Evolutionary conservation across 345 rosid genomes (phyloP).

Genomic region (Syzygium aromaticum): DNA sequence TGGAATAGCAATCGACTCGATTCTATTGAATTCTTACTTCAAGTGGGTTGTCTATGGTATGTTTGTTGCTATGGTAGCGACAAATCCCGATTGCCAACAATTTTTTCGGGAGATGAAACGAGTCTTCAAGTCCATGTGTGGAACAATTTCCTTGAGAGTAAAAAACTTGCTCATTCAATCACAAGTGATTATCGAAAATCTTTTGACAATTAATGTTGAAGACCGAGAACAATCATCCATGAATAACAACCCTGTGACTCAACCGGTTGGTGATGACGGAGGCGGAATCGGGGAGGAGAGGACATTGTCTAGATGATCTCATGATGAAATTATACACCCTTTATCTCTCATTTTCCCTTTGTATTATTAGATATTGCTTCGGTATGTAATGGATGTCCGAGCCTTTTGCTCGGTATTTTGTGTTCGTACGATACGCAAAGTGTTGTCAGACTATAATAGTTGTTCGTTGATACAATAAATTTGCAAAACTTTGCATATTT

Average conservation of each 20-base stretch:
- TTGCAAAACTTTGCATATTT: not conserved
- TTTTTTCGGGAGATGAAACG: not conserved
- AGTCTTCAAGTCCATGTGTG: not conserved
- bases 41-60: not conserved
- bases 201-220: not conserved
- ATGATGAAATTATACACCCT: not conserved
- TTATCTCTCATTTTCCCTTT: not conserved
- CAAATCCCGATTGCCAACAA: not conserved
- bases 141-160: not conserved
- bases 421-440: not conserved
- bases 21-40: not conserved
- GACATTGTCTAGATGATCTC: not conserved
- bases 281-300: not conserved
- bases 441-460: not conserved
- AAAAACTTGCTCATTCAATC: not conserved
- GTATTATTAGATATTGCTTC: not conserved
- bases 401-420: not conserved
- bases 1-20: not conserved
- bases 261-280: accelerated
- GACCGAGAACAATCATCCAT: not conserved
- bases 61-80: not conserved
- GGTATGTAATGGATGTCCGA: too few species aligned
- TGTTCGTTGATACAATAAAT: not conserved
- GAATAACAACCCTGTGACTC: not conserved
- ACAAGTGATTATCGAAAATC: not conserved